Evolutionary conservation across 2,329 filamentous ascomycete genomes (phyloP), one percentile per base, ranked within the genome.

Genomic region (Ceratocystis eucalypticola): DNA sequence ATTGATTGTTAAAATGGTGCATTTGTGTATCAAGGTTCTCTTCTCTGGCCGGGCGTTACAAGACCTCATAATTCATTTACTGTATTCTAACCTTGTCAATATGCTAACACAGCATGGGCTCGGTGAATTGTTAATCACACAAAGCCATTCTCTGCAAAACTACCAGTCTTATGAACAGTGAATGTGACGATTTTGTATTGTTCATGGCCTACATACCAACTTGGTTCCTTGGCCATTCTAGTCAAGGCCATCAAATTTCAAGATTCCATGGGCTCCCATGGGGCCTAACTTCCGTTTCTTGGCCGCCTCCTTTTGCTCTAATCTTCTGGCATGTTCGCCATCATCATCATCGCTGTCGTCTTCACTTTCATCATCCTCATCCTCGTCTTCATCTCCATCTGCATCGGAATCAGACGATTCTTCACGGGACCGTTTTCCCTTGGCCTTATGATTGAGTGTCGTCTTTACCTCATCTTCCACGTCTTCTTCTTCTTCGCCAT

Each of bases 241-340:
- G 67, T 80, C 79, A 69, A 82, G 67, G 6, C 77, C 79, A 12
- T 79, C 77, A 68, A 82, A 81, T 4, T 77, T 77, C 69, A 81
- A 71, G n/a, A 82, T 75, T 62, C 80, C 80, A 57, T 82, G 80
- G 2, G 79, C 78, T 22, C 80, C 80, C 74, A 77, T 78, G 12
- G 79, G 78, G 2, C 80, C 80, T 5, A 82, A 73, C 63, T 78
- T 78, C 65, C 69, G 74, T 57, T 70, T 75, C 68, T 78, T 76
- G 3, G 73, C 72, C 71, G 67, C 67, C 20, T 68, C 65, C 17
- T 48, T 63, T 37, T 66, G 64, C 71, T 81, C 57, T 25, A 65
- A 41, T 46, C 53, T 30, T 30, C 55, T 66, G 4, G 46, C 63
- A 37, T 57, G 25, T 46, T 62, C 67, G 25, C 41, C 44, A 25